Conservation (phyloP, 1,284 basidiomycete species). For the Leccinum fallax region DNA sequence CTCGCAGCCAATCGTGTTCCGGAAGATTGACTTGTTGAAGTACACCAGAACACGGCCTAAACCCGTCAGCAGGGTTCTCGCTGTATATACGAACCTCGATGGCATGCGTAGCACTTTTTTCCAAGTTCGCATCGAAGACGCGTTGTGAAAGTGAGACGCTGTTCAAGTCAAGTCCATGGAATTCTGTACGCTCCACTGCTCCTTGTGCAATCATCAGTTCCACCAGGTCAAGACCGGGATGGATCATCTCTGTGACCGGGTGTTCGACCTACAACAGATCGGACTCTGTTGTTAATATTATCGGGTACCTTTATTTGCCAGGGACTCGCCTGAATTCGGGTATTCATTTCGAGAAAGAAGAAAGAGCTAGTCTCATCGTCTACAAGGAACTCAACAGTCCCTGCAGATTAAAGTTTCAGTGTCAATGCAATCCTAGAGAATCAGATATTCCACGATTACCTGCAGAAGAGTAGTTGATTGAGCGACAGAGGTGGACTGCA, state of each 20-base stretch:
- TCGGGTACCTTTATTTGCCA: background rate
- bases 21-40: constrained; percentile 57
- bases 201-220: constrained; percentile 66
- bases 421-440: background rate
- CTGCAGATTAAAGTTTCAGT: constrained; percentile 30
- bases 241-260: constrained; percentile 61
- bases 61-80: constrained; percentile 63
- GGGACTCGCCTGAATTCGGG: constrained; percentile 57
- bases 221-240: constrained; percentile 64
- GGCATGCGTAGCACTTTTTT: constrained; percentile 38
- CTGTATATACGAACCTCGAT: constrained; percentile 71
- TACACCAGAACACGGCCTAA: constrained; percentile 63
- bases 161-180: constrained; percentile 21
- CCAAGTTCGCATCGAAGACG: constrained; percentile 25
- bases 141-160: constrained; percentile 24
- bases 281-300: background rate
- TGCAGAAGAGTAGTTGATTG: constrained; percentile 60
- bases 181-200: constrained; percentile 36
- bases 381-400: constrained; percentile 71
- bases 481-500: constrained; percentile 52
- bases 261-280: constrained; percentile 59
- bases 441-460: constrained; percentile 37
- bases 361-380: constrained; percentile 56
- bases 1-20: constrained; percentile 48
- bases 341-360: constrained; percentile 80